A percentile compares a stretch with the other conserved stretches of the same genome.
phyloP scores from a whole-genome alignment of 2,329 filamentous ascomycete species.

The Didymella exigua region DNA sequence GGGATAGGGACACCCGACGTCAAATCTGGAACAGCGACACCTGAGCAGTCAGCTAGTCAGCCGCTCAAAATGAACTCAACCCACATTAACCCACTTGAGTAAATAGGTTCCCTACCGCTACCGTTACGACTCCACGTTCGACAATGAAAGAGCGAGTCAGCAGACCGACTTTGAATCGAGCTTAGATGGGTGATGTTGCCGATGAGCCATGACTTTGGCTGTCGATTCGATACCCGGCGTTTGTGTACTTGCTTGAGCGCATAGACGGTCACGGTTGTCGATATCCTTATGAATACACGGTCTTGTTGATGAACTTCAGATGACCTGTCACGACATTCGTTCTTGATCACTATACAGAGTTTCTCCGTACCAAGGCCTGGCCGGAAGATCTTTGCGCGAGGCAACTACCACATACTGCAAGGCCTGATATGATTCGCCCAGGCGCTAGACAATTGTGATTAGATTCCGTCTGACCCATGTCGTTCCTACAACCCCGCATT shows the following conservation, averaged over 20 bases:
- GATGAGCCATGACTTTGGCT: conserved; percentile 1
- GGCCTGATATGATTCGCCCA: not conserved
- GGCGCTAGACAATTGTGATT: not conserved
- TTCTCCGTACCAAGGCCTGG: conserved; percentile 4
- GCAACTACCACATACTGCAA: not conserved
- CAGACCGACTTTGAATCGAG: conserved; percentile 27
- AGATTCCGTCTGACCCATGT: not conserved
- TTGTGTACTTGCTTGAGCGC: conserved; percentile 5
- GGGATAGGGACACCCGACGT: conserved; percentile 48
- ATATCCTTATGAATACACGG: conserved; percentile 5
- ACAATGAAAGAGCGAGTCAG: conserved; percentile 31
- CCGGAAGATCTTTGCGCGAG: conserved; percentile 6
- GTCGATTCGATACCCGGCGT: not conserved
- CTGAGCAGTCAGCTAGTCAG: conserved; percentile 22
- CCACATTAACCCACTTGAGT: conserved; percentile 41
- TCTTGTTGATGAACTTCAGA: not conserved
- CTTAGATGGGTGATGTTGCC: conserved; percentile 19
- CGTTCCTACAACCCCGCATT: conserved; percentile 4
- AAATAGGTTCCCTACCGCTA: conserved; percentile 20
- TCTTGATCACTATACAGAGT: not conserved
- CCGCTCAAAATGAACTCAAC: conserved; percentile 37
- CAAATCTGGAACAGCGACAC: conserved; percentile 37
- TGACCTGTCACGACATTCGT: not conserved
- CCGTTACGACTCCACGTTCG: conserved; percentile 26
- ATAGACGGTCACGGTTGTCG: conserved; percentile 4